Base-by-base conservation (phyloP, 2,329 filamentous ascomycete genomes). In the Aspergillus novoparasiticus region DNA sequence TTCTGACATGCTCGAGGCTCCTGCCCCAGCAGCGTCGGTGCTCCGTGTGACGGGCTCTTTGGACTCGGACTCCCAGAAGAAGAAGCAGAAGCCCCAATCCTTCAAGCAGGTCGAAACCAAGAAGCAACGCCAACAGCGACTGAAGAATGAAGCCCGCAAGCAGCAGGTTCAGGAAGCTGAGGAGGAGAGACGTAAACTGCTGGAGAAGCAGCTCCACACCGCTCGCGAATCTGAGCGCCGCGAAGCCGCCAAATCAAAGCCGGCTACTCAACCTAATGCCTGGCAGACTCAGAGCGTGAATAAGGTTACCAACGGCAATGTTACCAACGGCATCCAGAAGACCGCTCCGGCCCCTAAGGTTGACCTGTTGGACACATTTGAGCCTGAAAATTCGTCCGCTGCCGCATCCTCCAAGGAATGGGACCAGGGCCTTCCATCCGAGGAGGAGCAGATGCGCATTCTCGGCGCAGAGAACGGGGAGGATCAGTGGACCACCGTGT, bases 71-170 rank as follows among this genome's bases (percentile, higher is more conserved):
- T 80, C 81, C 23, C 77, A 79, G 67, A 78, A 80, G 74, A 86
- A 89, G 80, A 88, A 88, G 80, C 83, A 86, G 71, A 80, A 83
- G 68, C 64, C 74, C 58, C 87, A 89, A 81, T 81, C 84, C 46
- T 83, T 86, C 67, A 88, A 92, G 77, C 85, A 86, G 56, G 86
- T 85, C 21, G 91, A 97, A 83, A 91, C 90, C 23, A 97, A 97
- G 90, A 97, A 97, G 84, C 92, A 96, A 82, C 89, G 93, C 64
- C 94, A 97, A 83, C 95, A 97, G 82, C 87, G 90, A 69, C 88
- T 90, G 82, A 97, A 97, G 87, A 89, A 87, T 43, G 93, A 97
- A 80, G 90, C 88, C 62, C 88, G 89, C 72, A 95, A 92, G 84
- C 83, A 84, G 34, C 84, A 87, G 62, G 88, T 91, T 34, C 90